Evolutionary conservation across 2,329 filamentous ascomycete genomes (phyloP).

Genomic region (Fusarium multiceps): DNA sequence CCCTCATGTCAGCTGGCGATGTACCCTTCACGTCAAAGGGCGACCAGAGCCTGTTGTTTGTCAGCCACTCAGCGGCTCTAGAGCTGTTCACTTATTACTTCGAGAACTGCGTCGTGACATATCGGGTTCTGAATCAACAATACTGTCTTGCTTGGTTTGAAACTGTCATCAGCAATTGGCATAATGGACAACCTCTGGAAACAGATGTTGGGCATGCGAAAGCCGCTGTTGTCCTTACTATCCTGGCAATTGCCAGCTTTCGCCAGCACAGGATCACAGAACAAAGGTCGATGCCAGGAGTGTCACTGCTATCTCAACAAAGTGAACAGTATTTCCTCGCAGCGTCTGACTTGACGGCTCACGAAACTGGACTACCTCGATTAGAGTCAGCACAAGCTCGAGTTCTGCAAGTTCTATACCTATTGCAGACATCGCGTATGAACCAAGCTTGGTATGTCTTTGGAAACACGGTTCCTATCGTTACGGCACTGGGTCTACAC

Average conservation of each 20-base stretch:
- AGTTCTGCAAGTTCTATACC: constrained; percentile 67
- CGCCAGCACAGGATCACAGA: constrained; percentile 34
- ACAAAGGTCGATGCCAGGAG: not conserved
- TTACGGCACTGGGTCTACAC: constrained; percentile 56
- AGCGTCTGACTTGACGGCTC: constrained; percentile 52
- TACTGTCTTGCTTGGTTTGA: constrained; percentile 62
- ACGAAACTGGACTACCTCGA: constrained; percentile 64
- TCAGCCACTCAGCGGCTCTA: constrained; percentile 53
- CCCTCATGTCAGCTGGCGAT: constrained; percentile 59
- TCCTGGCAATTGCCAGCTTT: constrained; percentile 58
- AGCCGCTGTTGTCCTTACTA: constrained; percentile 60
- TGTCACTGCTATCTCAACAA: constrained; percentile 30
- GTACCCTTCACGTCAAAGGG: constrained; percentile 56
- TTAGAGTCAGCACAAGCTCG: constrained; percentile 68
- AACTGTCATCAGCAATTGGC: constrained; percentile 53
- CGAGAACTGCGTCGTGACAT: constrained; percentile 69
- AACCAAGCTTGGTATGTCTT: constrained; percentile 72
- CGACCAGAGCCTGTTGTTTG: constrained; percentile 48
- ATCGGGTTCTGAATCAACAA: constrained; percentile 67
- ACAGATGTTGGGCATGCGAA: constrained; percentile 56
- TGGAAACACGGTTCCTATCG: constrained; percentile 65
- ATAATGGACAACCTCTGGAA: constrained; percentile 51
- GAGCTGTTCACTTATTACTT: constrained; percentile 65
- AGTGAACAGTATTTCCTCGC: constrained; percentile 57
- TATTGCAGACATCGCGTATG: constrained; percentile 68